A percentile compares a stretch with the other conserved stretches of the same genome.
Evolutionary conservation across 1,284 basidiomycete genomes (phyloP).

Genomic region (Singerocomus inundabilis): DNA sequence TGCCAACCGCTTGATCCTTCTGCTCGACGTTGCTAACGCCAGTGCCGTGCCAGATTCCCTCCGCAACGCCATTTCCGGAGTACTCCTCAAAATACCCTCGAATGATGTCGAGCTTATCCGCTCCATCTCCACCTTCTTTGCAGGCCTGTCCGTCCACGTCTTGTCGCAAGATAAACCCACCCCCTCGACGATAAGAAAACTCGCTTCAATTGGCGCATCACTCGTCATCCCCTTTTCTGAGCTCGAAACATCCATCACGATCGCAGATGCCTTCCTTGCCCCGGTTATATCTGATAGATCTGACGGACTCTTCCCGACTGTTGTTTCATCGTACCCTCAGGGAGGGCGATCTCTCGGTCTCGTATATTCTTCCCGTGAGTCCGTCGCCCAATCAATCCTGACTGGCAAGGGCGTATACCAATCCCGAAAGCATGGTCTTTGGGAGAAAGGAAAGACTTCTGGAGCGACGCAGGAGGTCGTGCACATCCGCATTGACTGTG

Average conservation of each 20-base stretch:
- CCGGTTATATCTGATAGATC: constrained; percentile 83
- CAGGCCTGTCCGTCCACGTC: constrained; percentile 61
- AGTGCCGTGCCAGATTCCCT: constrained; percentile 74
- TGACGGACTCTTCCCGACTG: constrained; percentile 92
- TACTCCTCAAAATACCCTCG: constrained; percentile 69
- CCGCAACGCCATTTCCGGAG: constrained; percentile 70
- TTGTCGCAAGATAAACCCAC: constrained; percentile 55
- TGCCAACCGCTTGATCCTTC: constrained; percentile 67
- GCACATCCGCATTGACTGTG: constrained; percentile 87
- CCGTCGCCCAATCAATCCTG: constrained; percentile 83
- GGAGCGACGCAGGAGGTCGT: constrained; percentile 91
- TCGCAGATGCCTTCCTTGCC: constrained; percentile 86
- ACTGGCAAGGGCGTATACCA: constrained; percentile 95
- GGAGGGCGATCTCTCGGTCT: constrained; percentile 84
- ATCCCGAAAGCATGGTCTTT: constrained; percentile 93
- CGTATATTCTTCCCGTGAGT: constrained; percentile 94
- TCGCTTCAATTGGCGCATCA: constrained; percentile 59
- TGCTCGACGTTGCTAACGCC: constrained; percentile 69
- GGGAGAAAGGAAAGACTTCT: constrained; percentile 96
- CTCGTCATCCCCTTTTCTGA: constrained; percentile 75
- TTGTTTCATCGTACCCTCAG: constrained; percentile 77
- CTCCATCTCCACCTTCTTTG: constrained; percentile 74
- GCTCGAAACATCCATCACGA: constrained; percentile 63
- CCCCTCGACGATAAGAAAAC: constrained; percentile 52
- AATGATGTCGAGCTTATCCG: constrained; percentile 69